Base-by-base conservation (phyloP, 2,329 filamentous ascomycete species). In the Fusarium paranaense region DNA sequence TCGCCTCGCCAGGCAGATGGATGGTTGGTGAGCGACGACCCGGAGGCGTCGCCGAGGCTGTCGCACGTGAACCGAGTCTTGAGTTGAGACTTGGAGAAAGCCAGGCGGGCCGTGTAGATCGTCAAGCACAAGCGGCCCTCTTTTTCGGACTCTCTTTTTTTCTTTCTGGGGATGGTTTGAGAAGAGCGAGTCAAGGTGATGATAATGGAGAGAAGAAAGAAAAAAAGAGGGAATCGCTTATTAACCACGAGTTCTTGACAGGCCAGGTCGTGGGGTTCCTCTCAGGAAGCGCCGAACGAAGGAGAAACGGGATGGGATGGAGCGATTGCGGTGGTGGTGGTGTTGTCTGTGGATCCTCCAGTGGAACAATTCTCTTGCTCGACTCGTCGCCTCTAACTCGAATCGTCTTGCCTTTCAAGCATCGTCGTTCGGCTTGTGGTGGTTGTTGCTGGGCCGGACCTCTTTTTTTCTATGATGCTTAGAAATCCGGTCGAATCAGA, bases 401-500 rank as follows among this genome's bases (percentile, higher is more conserved):
- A 52, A 50, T 30, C 25, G 45, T 50, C 45, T 50, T 25, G 45
- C 45, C 45, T 50, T 27, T 10, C 18, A 32, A 30, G 27, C 22
- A 52, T 52, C 47, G 47, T 52, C 47, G 52, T 25, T 37, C 67
- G 52, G 59, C 66, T 64, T 59, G 47, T 72, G 42, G 70, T 71
- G 71, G 64, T 60, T 70, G 58, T 56, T 64, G 61, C 62, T 52
- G n/a, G 67, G 61, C 9, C 60, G 47, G 64, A 59, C 47, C 47
- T 52, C 20, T 65, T 66, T 58, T 70, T 66, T 69, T 68, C 64
- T 30, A 18, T 52, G 25, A 35, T 78, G 76, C 76, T 78, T 78
- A 78, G 76, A 78, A 78, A 78, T 78, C 76, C 73, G 45, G 50
- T 67, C 73, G 73, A 73, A 77, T 76, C 71, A 62, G 75, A 72